Conservation (phyloP, 306 rosid species). For the Canavalia gladiata region DNA sequence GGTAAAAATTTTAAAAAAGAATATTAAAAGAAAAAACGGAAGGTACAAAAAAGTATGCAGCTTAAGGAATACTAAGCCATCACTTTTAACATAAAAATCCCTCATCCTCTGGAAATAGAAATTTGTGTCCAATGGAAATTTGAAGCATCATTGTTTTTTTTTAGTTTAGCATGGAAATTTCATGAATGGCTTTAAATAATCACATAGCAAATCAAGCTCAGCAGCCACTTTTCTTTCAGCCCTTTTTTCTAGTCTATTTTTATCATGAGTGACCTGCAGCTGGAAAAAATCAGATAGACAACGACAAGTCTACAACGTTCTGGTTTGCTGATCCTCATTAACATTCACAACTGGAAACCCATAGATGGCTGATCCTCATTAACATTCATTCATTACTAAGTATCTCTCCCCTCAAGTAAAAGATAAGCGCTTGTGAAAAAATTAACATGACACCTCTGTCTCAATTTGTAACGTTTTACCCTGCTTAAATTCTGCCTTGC, state of each 20-base stretch:
- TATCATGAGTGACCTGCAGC: not conserved
- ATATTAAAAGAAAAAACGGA: no score
- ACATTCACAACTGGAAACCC: not conserved
- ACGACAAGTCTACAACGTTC: not conserved
- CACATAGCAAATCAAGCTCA: not conserved
- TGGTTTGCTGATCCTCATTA: not conserved
- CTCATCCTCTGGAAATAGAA: no score
- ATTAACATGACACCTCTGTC: not conserved
- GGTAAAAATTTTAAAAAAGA: no score
- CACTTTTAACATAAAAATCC: no score
- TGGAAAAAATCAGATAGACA: not conserved
- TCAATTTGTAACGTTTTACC: not conserved
- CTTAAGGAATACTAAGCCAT: no score
- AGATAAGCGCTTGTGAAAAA: not conserved
- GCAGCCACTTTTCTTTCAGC: not conserved
- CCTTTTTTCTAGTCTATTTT: not conserved
- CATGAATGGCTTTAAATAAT: not conserved
- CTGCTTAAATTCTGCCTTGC: not conserved
- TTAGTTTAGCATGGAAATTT: not conserved
- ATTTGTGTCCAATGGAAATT: not conserved
- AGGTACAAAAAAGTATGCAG: no score
- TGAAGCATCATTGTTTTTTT: not conserved
- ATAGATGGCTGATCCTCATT: not conserved
- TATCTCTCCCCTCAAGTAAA: not conserved
- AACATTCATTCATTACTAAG: not conserved